Evolutionary conservation across 495 filamentous ascomycete species (phyloP).

Genomic region (Penicillium paradoxum): DNA sequence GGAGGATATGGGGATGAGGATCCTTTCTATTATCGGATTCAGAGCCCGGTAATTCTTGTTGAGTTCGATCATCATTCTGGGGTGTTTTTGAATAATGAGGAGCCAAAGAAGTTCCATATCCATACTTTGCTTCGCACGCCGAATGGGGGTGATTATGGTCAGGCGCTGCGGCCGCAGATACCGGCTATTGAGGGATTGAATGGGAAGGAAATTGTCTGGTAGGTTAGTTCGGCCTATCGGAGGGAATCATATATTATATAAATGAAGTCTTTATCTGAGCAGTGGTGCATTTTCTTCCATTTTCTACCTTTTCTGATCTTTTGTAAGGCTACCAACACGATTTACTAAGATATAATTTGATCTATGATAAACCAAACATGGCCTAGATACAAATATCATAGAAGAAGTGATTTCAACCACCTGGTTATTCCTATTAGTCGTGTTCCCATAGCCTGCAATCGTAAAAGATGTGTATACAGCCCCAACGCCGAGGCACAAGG

Average conservation of each 20-base stretch:
- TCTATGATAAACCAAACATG: not conserved
- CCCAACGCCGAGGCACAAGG: constrained; percentile 1
- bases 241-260: constrained; percentile 15
- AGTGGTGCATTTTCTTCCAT: not conserved
- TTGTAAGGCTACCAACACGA: constrained; percentile 10
- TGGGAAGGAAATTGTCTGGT: constrained; percentile 43
- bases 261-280: not conserved
- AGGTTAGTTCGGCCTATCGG: constrained; percentile 6
- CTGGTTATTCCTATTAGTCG: constrained; percentile 8
- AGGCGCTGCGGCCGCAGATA: constrained; percentile 43
- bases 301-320: not conserved
- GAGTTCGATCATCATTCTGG: constrained; percentile 81
- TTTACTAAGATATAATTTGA: constrained; percentile 15
- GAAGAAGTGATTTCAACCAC: not conserved
- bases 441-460: not conserved
- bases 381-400: not conserved
- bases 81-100: constrained; percentile 67
- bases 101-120: constrained; percentile 72
- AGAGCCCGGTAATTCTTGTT: constrained; percentile 64
- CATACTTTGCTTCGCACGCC: constrained; percentile 67
- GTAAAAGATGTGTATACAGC: constrained; percentile 4
- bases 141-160: constrained; percentile 71
- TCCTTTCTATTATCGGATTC: constrained; percentile 71
- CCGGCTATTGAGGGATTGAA: constrained; percentile 35
- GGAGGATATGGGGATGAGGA: constrained; percentile 60